A percentile compares a stretch with the other conserved stretches of the same genome.
Conservation (phyloP, 2,329 filamentous ascomycete genomes). For the Ceratocystis lukuohia region DNA sequence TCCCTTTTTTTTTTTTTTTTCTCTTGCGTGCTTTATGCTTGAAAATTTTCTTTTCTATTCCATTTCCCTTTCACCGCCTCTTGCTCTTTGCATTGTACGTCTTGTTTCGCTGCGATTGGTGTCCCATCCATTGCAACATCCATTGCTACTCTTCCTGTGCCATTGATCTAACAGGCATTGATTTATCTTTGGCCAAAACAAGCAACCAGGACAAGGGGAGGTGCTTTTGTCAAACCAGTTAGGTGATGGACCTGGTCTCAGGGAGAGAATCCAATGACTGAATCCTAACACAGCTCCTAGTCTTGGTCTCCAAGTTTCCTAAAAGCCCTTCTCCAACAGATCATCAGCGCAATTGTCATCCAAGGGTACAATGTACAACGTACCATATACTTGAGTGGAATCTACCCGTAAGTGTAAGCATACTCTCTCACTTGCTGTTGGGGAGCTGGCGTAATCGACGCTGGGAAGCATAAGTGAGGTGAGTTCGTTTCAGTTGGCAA, state of each 20-base stretch:
- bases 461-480: neutral
- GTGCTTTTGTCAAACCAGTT: neutral
- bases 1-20: neutral
- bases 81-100: neutral
- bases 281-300: neutral
- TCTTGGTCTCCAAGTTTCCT: neutral
- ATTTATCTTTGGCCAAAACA: neutral
- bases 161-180: conserved; percentile 2
- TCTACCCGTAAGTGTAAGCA: neutral
- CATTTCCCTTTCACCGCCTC: neutral
- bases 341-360: neutral
- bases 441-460: neutral
- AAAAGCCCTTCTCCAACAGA: neutral
- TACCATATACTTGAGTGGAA: neutral
- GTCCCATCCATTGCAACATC: neutral
- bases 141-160: neutral
- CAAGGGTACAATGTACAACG: neutral
- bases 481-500: neutral
- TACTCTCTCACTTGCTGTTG: neutral
- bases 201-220: neutral
- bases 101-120: neutral
- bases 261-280: neutral
- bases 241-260: neutral
- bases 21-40: neutral
- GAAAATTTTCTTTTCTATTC: neutral